Evolutionary conservation across 202 grass and related monocot species (phyloP), one percentile per base, ranked within the genome.

Genomic region (Saccharum hybrid): DNA sequence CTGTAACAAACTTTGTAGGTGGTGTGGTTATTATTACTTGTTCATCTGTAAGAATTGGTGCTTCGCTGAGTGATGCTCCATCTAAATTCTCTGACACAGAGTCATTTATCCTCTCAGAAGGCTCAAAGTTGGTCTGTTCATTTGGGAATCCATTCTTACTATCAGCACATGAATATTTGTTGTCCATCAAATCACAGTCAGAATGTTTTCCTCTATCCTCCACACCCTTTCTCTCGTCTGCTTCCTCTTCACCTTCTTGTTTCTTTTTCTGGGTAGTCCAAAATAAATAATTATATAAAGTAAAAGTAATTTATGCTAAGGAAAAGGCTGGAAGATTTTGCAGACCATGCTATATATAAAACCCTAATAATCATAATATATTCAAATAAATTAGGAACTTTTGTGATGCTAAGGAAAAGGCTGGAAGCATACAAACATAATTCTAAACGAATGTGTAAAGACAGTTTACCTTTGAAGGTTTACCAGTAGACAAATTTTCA

Each of bases 381-480:
- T 40, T 69, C 36, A 75, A 9, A 75, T 54, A 42, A 52, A 69
- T 63, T 65, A 43, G n/a, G 74, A 73, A 66, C 7, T 71, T 63
- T 22, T 30, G 36, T 72, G 37, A 79, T 34, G 68, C 10, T 62
- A 82, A 67, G 82, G 3, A 86, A 67, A 70, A 82, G 14, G 16
- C 37, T 10, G 43, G 26, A 70, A 70, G 67, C 67, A 31, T 59
- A 83, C 19, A 62, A 76, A 71, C 54, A 52, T 51, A 57, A 68
- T 34, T 74, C 31, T 18, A 72, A 33, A 33, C 19, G 74, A 75
- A 45, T 59, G 73, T 61, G 15, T 8, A 71, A 13, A 34, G 33
- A 69, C 34, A 76, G 4, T 54, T 79, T 86, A 86, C 88, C 84
- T 84, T 87, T 48, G 52, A 71, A 81, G 76, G 81, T 76, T 76